Evolutionary conservation across 106 monocot species (phyloP), one percentile per base, ranked within the genome.

Genomic region (Acorus calamus): DNA sequence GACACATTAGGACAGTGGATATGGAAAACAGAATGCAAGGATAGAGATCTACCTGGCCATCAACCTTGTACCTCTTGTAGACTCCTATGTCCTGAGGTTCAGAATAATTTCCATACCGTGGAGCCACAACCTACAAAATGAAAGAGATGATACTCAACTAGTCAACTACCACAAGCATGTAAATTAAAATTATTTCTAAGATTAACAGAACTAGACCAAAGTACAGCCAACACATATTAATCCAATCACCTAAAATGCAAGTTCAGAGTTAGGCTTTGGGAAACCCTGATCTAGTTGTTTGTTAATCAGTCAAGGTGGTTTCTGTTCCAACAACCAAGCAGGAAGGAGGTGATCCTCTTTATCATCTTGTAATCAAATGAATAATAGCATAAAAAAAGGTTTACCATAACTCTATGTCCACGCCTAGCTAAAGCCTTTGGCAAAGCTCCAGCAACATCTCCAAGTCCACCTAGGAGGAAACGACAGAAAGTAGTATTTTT

Each of bases 361-460:
- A n/a, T n/a, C n/a, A n/a, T n/a, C 28, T 28, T 28, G 43, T 14
- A 7, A 2, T 14, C 9, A 10, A 42, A 14, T 44, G 12, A 51
- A 9, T 6, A 43, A 49, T 6, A 65, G 54, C 0, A 13, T 44
- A 50, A 45, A 52, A n/a, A 9, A 58, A 55, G 52, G 14, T 8
- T 44, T 83, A 91, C 86, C 86, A 83, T 79, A 58, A 92, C 86
- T 46, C 91, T 75, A 55, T 92, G 91, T 8, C 86, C 91, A 79
- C 86, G 78, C 56, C 71, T 84, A 4, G 91, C 86, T 75, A 92
- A 79, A 73, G 86, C 93, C 75, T 94, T 94, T 28, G 93, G 89
- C 68, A 94, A 71, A 74, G 83, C 71, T 55, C 86, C 85, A 48
- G 79, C 89, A 79, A 94, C 93, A 84, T 94, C 93, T 71, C 86